Conservation (phyloP, 768 basidiomycete genomes). For the Neoboletus brunneissimus region DNA sequence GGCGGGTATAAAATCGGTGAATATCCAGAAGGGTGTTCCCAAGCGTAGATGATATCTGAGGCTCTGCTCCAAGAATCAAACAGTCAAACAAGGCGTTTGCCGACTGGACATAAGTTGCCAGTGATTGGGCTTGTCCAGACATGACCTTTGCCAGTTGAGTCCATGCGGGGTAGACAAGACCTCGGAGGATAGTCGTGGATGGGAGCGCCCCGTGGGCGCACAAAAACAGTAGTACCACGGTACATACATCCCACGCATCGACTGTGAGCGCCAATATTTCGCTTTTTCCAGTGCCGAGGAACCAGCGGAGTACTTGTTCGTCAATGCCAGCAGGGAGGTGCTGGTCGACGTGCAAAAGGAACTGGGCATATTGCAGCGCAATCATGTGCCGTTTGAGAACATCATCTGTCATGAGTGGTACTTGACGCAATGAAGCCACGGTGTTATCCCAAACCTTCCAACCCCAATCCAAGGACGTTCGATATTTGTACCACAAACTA, state of each 20-base stretch:
- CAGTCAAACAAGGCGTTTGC: slow-evolving; percentile 61
- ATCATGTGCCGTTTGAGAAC: slow-evolving; percentile 44
- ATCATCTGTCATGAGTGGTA: slow-evolving; percentile 55
- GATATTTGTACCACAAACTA: slow-evolving; percentile 80
- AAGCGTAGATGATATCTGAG: slow-evolving; percentile 35
- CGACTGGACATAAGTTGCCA: slow-evolving; percentile 54
- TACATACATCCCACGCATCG: slow-evolving; percentile 68
- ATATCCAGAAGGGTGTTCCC: slow-evolving; percentile 58
- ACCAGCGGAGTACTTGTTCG: slow-evolving; percentile 68
- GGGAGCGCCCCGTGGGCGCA: slow-evolving; percentile 64
- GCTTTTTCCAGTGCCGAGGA: slow-evolving; percentile 61
- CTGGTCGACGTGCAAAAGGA: slow-evolving; percentile 71
- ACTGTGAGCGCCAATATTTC: slow-evolving; percentile 57
- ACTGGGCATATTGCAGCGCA: slow-evolving; percentile 64
- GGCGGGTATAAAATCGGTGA: slow-evolving; percentile 66
- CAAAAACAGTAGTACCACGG: slow-evolving; percentile 60
- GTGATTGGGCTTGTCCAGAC: slow-evolving; percentile 37
- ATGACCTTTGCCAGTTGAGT: slow-evolving; percentile 46
- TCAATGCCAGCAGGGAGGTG: slow-evolving; percentile 76
- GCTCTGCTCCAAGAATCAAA: slow-evolving; percentile 56
- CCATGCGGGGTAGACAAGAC: slow-evolving; percentile 82
- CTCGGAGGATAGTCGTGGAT: slow-evolving; percentile 68
- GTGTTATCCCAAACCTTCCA: slow-evolving; percentile 86
- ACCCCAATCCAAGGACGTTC: slow-evolving; percentile 68
- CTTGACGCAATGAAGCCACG: slow-evolving; percentile 68